phyloP scores from a whole-genome alignment of 2,329 filamentous ascomycete genomes.

The Ilyonectria destructans region DNA sequence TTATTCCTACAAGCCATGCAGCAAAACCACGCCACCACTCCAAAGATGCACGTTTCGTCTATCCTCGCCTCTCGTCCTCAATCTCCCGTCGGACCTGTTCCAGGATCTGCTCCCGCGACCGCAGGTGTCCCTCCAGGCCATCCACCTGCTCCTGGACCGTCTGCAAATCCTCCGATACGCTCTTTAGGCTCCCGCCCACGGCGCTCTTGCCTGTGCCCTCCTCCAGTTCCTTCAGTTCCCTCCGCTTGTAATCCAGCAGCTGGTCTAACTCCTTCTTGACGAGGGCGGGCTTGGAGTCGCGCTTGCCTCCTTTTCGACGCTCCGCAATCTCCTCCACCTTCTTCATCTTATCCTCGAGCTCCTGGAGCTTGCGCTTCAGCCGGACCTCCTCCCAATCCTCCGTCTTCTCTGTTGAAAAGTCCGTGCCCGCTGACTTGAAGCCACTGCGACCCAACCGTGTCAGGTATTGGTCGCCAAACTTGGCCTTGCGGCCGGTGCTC shows the following conservation, averaged over 20 bases:
- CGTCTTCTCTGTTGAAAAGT: slow-evolving; percentile 88
- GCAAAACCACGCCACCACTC: slow-evolving; percentile 34
- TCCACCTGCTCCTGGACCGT: slow-evolving; percentile 96
- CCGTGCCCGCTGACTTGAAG: slow-evolving; percentile 88
- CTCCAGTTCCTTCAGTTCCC: slow-evolving; percentile 82
- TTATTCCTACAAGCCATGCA: slow-evolving; percentile 47
- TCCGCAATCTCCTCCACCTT: slow-evolving; percentile 84
- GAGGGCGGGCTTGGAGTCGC: slow-evolving; percentile 88
- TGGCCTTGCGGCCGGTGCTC: slow-evolving; percentile 90
- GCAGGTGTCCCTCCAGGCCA: slow-evolving; percentile 87
- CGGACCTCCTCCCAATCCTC: slow-evolving; percentile 99
- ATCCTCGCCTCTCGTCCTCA: slow-evolving; percentile 84
- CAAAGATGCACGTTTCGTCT: slow-evolving; percentile 50
- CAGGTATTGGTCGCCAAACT: slow-evolving; percentile 97
- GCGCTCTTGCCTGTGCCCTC: slow-evolving; percentile 79
- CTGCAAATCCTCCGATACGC: slow-evolving; percentile 87
- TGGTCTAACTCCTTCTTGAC: slow-evolving; percentile 96
- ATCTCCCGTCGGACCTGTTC: slow-evolving; percentile 86
- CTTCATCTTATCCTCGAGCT: slow-evolving; percentile 90
- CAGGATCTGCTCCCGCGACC: slow-evolving; percentile 81
- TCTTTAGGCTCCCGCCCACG: slow-evolving; percentile 81
- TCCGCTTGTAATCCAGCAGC: slow-evolving; percentile 94
- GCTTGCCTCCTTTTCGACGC: slow-evolving; percentile 73
- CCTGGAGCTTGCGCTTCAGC: slow-evolving; percentile 91
- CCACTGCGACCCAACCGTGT: slow-evolving; percentile 88